Evolutionary conservation across 139 green algal species (phyloP).

Genomic region (Deuterostichococcus epilithicus): DNA sequence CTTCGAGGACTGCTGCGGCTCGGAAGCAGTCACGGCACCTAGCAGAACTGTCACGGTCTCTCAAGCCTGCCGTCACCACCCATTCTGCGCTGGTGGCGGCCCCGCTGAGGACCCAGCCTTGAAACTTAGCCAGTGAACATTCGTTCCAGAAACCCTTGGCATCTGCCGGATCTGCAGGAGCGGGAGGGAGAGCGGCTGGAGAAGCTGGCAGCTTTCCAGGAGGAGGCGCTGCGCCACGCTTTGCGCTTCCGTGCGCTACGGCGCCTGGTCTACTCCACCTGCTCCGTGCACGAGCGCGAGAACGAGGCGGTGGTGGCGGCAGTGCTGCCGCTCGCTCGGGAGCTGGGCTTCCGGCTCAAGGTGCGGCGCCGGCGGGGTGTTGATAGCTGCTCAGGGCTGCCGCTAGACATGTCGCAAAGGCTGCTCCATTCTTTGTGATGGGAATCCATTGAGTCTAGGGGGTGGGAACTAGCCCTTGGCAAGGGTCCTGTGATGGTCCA

Average conservation of each 20-base stretch:
- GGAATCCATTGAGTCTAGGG: too few species aligned
- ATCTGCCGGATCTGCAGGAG: background rate
- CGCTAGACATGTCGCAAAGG: background rate
- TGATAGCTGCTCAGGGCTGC: too few species aligned
- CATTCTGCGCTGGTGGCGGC: background rate
- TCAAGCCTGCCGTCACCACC: background rate
- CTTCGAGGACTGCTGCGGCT: too few species aligned
- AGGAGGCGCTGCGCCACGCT: slow-evolving; percentile 75
- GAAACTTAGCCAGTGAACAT: too few species aligned
- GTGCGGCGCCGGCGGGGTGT: background rate
- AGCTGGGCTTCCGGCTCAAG: slow-evolving; percentile 63
- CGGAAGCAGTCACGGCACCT: too few species aligned
- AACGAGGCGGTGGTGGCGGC: slow-evolving; percentile 89
- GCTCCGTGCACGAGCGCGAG: slow-evolving; percentile 78
- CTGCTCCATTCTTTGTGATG: background rate
- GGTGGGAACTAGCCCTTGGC: too few species aligned
- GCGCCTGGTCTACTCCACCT: slow-evolving; percentile 93
- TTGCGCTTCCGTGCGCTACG: slow-evolving; percentile 70
- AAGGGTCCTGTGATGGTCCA: too few species aligned
- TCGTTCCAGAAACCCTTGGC: too few species aligned
- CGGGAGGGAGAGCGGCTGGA: slow-evolving; percentile 1
- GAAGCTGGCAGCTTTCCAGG: slow-evolving; percentile 39
- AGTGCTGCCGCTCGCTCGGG: slow-evolving; percentile 50
- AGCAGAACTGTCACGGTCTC: too few species aligned
- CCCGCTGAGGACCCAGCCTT: too few species aligned